phyloP scores from a whole-genome alignment of 1,284 basidiomycete genomes.

The Trichosporon faecale region DNA sequence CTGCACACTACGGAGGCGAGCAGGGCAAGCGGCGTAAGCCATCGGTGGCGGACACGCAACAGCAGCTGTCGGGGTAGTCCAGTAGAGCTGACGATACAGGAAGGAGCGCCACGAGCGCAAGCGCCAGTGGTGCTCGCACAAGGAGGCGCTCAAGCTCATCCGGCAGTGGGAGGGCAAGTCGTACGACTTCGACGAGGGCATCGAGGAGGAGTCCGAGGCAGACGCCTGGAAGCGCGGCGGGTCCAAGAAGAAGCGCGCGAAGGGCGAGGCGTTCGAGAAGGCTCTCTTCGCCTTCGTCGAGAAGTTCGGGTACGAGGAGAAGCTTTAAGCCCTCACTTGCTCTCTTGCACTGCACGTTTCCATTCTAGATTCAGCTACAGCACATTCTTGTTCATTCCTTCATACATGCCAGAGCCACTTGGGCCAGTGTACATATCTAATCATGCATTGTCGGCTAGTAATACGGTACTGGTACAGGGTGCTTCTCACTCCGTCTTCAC shows the following conservation, averaged over 20 bases:
- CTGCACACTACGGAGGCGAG: background rate
- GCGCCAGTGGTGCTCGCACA: conserved; percentile 32
- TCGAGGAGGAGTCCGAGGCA: conserved; percentile 3
- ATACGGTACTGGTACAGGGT: background rate
- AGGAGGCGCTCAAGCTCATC: conserved; percentile 27
- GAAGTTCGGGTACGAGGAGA: conserved; percentile 15
- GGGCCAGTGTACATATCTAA: background rate
- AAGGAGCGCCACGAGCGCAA: conserved; percentile 37
- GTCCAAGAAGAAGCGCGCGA: conserved; percentile 37
- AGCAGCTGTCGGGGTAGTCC: no score
- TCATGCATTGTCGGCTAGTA: background rate
- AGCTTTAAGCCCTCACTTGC: background rate
- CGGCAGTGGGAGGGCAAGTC: conserved; percentile 30
- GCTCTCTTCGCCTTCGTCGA: conserved; percentile 28
- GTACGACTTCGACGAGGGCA: background rate
- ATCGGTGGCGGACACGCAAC: no score
- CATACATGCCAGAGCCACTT: background rate
- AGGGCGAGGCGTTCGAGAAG: conserved; percentile 38
- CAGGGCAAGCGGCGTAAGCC: background rate
- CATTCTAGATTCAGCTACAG: background rate
- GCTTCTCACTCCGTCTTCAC: background rate
- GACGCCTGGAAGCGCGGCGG: conserved; percentile 17
- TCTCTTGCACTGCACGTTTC: background rate
- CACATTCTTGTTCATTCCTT: background rate
- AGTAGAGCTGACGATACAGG: conserved; percentile 27